Base-by-base conservation (phyloP, 1,139 yeast genomes). In the Scheffersomyces segobiensis region DNA sequence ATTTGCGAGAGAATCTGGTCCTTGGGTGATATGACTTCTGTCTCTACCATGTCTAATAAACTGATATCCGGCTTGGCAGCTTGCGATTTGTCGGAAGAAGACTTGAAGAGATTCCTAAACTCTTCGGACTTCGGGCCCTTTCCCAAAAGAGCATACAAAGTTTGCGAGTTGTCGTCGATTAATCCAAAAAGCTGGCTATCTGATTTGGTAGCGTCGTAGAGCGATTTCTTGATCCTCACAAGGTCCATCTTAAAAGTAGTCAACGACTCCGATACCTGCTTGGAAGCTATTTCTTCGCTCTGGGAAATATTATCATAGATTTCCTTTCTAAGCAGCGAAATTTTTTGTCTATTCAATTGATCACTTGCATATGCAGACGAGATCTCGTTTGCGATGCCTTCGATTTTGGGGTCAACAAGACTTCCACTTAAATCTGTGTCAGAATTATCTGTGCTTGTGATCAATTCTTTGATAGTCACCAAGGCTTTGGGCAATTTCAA, bases 401-500 rank as follows among this genome's bases (percentile, higher is more conserved):
- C 49, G 2, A 71, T 58, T 2, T 60, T 65, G 0, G 63, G 58
- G 42, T 68, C 72, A 17, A 76, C 60, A 21, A n/a, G 2, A 52
- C 59, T 6, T 42, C 47, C 20, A 7, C 52, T 55, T 12, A 17
- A 32, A 17, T 32, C 17, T 12, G 17, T 4, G 17, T 32, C 42
- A 32, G 42, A 10, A 2, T 32, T 32, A 1, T 57, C 50, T 5
- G 53, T 55, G 20, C 56, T 59, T 14, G 57, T 59, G n/a, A 75
- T 56, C 32, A 79, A 65, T 57, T 77, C 78, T 62, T 86, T 85
- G 55, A 91, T 71, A 46, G 84, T 85, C 17, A 79, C 79, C 26
- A 93, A 69, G 1, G 93, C 83, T 46, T 82, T 80, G 0, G 98
- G 97, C 59, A 95, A 77, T 58, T 88, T 88, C 63, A 93, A 81